phyloP scores from a whole-genome alignment of 768 basidiomycete species.

The Boletus rubroflammeus region DNA sequence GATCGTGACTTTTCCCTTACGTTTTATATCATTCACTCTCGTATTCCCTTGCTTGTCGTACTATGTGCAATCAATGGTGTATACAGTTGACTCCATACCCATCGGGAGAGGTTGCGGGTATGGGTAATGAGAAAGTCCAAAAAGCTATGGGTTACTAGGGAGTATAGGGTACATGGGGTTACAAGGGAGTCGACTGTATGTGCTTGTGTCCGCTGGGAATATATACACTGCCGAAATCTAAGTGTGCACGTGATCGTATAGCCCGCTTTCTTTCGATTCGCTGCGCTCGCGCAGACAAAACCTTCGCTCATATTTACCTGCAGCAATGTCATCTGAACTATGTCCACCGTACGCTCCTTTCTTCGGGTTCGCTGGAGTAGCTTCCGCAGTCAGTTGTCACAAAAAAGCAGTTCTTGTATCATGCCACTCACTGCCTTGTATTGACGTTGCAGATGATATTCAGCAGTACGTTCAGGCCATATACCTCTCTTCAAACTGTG shows the following conservation, averaged over 20 bases:
- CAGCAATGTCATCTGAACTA: conserved; percentile 45
- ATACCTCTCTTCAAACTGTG: conserved; percentile 1
- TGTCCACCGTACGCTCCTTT: conserved; percentile 96
- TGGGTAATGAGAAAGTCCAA: no score
- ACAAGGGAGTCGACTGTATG: no score
- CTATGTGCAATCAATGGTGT: not conserved
- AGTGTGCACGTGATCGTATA: conserved; percentile 12
- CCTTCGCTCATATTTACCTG: not conserved
- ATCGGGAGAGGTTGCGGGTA: no score
- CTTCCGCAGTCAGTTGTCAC: conserved; percentile 70
- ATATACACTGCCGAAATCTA: not conserved
- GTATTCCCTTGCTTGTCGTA: not conserved
- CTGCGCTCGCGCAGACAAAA: not conserved
- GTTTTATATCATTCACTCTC: not conserved
- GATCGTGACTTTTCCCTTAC: not conserved
- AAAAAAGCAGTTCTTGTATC: not conserved
- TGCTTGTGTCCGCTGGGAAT: no score
- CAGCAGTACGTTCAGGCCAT: conserved; percentile 66
- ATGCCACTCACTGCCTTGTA: conserved; percentile 7
- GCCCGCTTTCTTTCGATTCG: not conserved
- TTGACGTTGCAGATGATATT: conserved; percentile 77
- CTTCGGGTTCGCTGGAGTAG: conserved; percentile 97
- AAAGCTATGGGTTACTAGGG: no score
- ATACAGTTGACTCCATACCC: no score
- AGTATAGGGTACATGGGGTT: no score